These are phyloP conservation scores for Dalbergia cochinchinensis DNA, from an alignment of 306 rosid genomes.

Conservation along the genomic window DNA sequence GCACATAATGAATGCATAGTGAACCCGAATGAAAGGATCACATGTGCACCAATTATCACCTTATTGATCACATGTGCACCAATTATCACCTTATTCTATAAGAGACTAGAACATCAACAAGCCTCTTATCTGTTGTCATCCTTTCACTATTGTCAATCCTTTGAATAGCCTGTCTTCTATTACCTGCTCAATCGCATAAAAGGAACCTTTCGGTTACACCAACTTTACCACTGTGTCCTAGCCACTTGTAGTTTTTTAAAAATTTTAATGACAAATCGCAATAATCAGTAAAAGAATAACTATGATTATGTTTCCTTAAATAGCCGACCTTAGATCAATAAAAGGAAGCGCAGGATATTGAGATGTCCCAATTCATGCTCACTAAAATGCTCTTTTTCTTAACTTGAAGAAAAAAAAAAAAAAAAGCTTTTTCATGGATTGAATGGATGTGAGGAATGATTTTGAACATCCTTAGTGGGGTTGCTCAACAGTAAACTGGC, in stretches of 20 bases:
- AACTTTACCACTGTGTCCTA: background rate
- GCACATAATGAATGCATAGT: background rate
- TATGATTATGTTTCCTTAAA: constrained; percentile 33
- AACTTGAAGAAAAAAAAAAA: too few relatives aligned
- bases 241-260: background rate
- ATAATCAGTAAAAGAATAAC: constrained; percentile 17
- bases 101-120: background rate
- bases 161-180: background rate
- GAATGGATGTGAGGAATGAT: constrained; percentile 19
- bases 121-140: background rate
- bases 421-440: background rate
- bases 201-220: constrained; percentile 6
- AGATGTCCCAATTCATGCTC: constrained; percentile 15
- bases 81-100: background rate
- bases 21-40: constrained; percentile 11
- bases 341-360: background rate
- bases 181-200: constrained; percentile 17
- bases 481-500: constrained; percentile 37
- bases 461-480: constrained; percentile 31
- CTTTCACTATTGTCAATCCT: background rate
- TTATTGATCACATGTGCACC: constrained; percentile 19
- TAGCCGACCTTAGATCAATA: constrained; percentile 9
- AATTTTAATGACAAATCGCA: background rate
- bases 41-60: constrained; percentile 4
- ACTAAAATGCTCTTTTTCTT: constrained; percentile 11